Base-by-base conservation (phyloP, 805 yeast species). In the Lipomyces yamadae region DNA sequence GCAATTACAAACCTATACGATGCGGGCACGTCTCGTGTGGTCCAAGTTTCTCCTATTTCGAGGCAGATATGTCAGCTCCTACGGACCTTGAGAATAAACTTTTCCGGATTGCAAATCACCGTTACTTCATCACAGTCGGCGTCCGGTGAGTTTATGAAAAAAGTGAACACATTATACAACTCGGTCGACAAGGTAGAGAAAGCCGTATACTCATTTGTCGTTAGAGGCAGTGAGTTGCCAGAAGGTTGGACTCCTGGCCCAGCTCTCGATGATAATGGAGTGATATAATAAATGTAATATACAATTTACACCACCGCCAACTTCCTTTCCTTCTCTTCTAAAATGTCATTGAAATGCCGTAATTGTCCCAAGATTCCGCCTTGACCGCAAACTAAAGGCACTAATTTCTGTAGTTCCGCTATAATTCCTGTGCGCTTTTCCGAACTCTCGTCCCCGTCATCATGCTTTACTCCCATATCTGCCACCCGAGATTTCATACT, bases 1-100 rank as follows among this genome's bases (percentile, higher is more conserved):
- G 76, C 81, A 11, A 78, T 81, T 18, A 64, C 75, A n/a, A 74
- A 78, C 60, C 66, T 76, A 4, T 35, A 54, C 1, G 48, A 42
- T 4, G 24, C n/a, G 3, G 62, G 54, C 4, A 8, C 39, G 18
- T 42, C 59, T 3, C 34, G 39, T 6, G 37, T 37, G 6, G 33
- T 32, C 24, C 24, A 52, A n/a, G 45, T 56, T 15, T 39, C 69
- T 29, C 33, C 57, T 2, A 64, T 72, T 7, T 61, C 73, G 7
- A 45, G 42, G 32, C 48, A 66, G 18, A 73, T 73, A 53, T 35
- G 60, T 30, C 33, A 37, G 15, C 48, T 58, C 15, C 61, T 73
- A 15, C 67, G 67, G 32, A 58, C 58, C n/a, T 56, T 73, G 42
- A 61, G 64, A 32, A 32, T 61, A 11, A 63, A 63, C 1, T 50